These are phyloP conservation scores for Tricholoma saponaceum DNA, from an alignment of 768 basidiomycete species.

Conservation along the genomic window DNA sequence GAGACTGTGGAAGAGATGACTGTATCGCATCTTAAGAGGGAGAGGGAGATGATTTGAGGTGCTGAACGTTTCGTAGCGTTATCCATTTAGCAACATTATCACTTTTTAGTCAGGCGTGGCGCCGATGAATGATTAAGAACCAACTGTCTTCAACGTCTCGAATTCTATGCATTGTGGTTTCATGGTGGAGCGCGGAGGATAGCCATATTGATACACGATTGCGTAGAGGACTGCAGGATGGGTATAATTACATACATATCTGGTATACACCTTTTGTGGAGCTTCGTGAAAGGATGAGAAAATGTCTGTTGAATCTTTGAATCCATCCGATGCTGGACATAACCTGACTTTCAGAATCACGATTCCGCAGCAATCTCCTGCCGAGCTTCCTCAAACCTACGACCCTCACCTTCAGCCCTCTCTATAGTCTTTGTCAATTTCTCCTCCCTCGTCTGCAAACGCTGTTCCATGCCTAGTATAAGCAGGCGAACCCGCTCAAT, in stretches of 20 bases:
- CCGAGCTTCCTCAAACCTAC: conserved; percentile 12
- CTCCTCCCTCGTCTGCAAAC: conserved; percentile 19
- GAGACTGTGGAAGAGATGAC: conserved; percentile 30
- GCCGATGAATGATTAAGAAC: no score
- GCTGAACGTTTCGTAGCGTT: not conserved
- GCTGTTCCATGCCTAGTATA: conserved; percentile 20
- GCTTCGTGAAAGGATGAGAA: not conserved
- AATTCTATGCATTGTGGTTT: no score
- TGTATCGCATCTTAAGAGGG: conserved; percentile 38
- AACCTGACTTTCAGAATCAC: not conserved
- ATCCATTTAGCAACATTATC: not conserved
- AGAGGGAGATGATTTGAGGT: conserved; percentile 29
- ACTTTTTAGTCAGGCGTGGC: no score
- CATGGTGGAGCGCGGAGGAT: no score
- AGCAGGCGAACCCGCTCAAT: conserved; percentile 17
- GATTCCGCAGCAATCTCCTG: conserved; percentile 4
- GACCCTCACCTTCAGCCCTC: conserved; percentile 13
- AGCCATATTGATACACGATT: not conserved
- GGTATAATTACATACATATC: not conserved
- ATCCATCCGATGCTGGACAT: not conserved
- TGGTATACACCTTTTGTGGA: not conserved
- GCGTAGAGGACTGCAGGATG: not conserved
- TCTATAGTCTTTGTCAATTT: conserved; percentile 14
- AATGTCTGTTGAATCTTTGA: not conserved
- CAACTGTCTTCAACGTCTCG: no score